A percentile compares a stretch with the other conserved stretches of the same genome.
These are phyloP conservation scores for Colletotrichum sp. DNA, from an alignment of 2,329 filamentous ascomycete genomes.

Conservation along the genomic window DNA sequence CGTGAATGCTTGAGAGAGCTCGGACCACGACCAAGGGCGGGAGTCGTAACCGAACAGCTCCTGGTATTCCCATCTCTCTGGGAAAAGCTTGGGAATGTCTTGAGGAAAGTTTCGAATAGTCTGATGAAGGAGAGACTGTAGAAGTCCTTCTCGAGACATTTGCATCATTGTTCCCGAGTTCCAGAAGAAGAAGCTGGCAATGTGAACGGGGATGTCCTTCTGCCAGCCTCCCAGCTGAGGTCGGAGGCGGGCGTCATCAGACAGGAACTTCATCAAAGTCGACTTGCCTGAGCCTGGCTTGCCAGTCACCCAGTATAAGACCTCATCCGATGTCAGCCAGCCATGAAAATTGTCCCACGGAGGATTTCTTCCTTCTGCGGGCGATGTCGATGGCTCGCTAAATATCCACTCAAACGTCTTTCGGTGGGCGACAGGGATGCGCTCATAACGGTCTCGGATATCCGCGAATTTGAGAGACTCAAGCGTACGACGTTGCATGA, in stretches of 20 bases:
- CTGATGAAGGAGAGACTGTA: not conserved
- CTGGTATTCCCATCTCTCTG: not conserved
- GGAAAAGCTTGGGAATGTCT: slow-evolving; percentile 27
- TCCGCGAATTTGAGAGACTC: not conserved
- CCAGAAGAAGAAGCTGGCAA: not conserved
- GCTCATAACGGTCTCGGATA: not conserved
- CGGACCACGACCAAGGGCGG: not conserved
- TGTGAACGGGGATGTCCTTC: not conserved
- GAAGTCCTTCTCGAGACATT: not conserved
- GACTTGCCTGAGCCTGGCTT: not conserved
- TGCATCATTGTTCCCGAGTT: not conserved
- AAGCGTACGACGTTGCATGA: not conserved
- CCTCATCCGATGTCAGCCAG: not conserved
- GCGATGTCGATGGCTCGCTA: not conserved
- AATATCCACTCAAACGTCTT: not conserved
- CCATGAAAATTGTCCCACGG: not conserved
- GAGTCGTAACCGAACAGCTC: not conserved
- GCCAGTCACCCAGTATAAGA: not conserved
- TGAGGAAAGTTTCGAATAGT: not conserved
- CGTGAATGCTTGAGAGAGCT: not conserved
- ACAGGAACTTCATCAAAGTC: not conserved
- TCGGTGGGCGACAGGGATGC: not conserved
- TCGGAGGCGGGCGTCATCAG: not conserved
- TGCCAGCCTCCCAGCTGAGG: not conserved
- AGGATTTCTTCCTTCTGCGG: not conserved